phyloP scores from a whole-genome alignment of 306 rosid species.

The Macrotyloma uniflorum region DNA sequence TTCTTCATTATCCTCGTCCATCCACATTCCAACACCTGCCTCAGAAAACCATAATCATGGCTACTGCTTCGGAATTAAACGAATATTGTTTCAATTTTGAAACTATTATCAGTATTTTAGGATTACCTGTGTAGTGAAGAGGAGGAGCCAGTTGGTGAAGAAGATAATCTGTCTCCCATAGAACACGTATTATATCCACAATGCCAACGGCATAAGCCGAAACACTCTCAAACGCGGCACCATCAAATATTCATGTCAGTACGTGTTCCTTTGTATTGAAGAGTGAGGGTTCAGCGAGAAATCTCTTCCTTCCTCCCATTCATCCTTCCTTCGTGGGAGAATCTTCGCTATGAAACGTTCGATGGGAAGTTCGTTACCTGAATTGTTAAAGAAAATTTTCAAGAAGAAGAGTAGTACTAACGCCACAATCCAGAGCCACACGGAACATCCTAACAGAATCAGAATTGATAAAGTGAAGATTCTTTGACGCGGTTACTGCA shows the following conservation, averaged over 20 bases:
- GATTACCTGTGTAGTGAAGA: constrained; percentile 65
- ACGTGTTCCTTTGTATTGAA: constrained; percentile 84
- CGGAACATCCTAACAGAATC: constrained; percentile 58
- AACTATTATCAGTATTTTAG: too few species aligned
- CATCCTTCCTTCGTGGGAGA: constrained; percentile 45
- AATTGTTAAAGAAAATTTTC: constrained; percentile 71
- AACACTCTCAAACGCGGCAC: constrained; percentile 58
- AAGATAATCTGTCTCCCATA: constrained; percentile 54
- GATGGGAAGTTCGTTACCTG: constrained; percentile 65
- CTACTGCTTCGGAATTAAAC: too few species aligned
- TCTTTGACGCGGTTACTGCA: not conserved
- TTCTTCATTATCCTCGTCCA: too few species aligned
- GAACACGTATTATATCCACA: constrained; percentile 54
- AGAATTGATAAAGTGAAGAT: not conserved
- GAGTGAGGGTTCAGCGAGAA: constrained; percentile 73
- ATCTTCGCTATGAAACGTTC: constrained; percentile 64
- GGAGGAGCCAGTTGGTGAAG: constrained; percentile 60
- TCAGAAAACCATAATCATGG: too few species aligned
- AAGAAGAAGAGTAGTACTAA: constrained; percentile 62
- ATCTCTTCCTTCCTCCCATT: constrained; percentile 35
- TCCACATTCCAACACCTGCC: too few species aligned
- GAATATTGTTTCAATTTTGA: not conserved
- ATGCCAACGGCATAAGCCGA: constrained; percentile 68
- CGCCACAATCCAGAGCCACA: constrained; percentile 62
- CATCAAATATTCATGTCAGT: constrained; percentile 69